Evolutionary conservation across 2,329 filamentous ascomycete genomes (phyloP).

Genomic region (Pseudophaeomoniella oleicola): DNA sequence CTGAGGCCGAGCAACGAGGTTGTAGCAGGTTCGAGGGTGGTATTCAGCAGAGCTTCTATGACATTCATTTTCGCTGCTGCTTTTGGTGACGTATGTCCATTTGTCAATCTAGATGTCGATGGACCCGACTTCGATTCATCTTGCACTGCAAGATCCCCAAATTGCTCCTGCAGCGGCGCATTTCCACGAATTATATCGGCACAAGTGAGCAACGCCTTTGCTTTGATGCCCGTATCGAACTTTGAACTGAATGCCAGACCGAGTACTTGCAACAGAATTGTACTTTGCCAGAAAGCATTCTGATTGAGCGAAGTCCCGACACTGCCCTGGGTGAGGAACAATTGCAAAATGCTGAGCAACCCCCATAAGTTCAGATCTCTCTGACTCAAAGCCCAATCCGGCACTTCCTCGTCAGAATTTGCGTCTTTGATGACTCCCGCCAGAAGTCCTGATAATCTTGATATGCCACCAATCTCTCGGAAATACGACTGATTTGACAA

Average conservation of each 20-base stretch:
- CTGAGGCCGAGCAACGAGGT: slow-evolving; percentile 62
- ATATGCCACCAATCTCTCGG: slow-evolving; percentile 73
- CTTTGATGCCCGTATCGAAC: slow-evolving; percentile 62
- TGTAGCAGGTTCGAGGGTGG: slow-evolving; percentile 56
- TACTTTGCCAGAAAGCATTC: slow-evolving; percentile 68
- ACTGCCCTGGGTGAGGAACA: slow-evolving; percentile 74
- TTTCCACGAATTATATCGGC: slow-evolving; percentile 82
- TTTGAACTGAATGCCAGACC: slow-evolving; percentile 65
- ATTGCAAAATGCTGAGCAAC: slow-evolving; percentile 66
- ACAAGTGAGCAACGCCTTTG: slow-evolving; percentile 72
- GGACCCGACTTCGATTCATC: slow-evolving; percentile 15
- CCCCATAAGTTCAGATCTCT: slow-evolving; percentile 87
- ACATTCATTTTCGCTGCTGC: slow-evolving; percentile 61
- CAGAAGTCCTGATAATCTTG: slow-evolving; percentile 56
- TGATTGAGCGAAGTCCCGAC: slow-evolving; percentile 73
- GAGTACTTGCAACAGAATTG: slow-evolving; percentile 63
- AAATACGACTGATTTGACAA: slow-evolving; percentile 88
- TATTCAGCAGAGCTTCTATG: slow-evolving; percentile 79
- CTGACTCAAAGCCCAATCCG: slow-evolving; percentile 61
- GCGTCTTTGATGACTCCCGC: slow-evolving; percentile 41
- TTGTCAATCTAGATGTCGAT: slow-evolving; percentile 11
- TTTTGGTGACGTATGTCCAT: slow-evolving; percentile 25
- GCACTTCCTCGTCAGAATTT: slow-evolving; percentile 44
- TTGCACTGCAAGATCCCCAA: slow-evolving; percentile 70
- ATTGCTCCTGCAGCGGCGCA: slow-evolving; percentile 65